Evolutionary conservation across 2,329 filamentous ascomycete species (phyloP).

Genomic region (Colletotrichum neosansevieriae): DNA sequence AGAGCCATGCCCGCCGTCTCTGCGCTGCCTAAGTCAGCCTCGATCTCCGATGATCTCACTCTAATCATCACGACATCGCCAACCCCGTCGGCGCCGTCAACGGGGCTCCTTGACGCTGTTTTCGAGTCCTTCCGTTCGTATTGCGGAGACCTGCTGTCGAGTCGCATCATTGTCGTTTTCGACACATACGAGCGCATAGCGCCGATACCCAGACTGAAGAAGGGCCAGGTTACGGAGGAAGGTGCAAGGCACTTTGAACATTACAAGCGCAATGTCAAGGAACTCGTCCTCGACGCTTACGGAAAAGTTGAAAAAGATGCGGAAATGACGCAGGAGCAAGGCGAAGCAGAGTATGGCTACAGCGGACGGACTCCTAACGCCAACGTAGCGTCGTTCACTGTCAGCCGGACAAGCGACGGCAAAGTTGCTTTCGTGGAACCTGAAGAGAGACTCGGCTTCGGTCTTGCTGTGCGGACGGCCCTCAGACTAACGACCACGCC

Average conservation of each 20-base stretch:
- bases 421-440: constrained; percentile 64
- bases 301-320: constrained; percentile 4
- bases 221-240: constrained; percentile 62
- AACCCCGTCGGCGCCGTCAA: constrained; percentile 65
- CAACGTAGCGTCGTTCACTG: constrained; percentile 44
- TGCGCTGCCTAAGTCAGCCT: background rate
- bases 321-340: constrained; percentile 37
- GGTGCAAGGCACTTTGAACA: constrained; percentile 55
- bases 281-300: constrained; percentile 52
- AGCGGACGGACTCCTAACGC: constrained; percentile 2
- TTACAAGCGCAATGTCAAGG: constrained; percentile 63
- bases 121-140: constrained; percentile 58
- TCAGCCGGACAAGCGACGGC: constrained; percentile 50
- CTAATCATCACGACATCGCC: constrained; percentile 67
- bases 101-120: constrained; percentile 62
- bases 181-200: constrained; percentile 64
- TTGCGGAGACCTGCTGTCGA: constrained; percentile 56
- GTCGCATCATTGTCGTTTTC: constrained; percentile 63
- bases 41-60: constrained; percentile 48
- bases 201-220: constrained; percentile 60
- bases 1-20: constrained; percentile 20
- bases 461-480: constrained; percentile 64
- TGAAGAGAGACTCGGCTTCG: constrained; percentile 61
- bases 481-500: constrained; percentile 60
- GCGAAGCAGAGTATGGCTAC: constrained; percentile 63